Conservation (phyloP, 2,329 filamentous ascomycete genomes). For the Colletotrichum endophyticum region DNA sequence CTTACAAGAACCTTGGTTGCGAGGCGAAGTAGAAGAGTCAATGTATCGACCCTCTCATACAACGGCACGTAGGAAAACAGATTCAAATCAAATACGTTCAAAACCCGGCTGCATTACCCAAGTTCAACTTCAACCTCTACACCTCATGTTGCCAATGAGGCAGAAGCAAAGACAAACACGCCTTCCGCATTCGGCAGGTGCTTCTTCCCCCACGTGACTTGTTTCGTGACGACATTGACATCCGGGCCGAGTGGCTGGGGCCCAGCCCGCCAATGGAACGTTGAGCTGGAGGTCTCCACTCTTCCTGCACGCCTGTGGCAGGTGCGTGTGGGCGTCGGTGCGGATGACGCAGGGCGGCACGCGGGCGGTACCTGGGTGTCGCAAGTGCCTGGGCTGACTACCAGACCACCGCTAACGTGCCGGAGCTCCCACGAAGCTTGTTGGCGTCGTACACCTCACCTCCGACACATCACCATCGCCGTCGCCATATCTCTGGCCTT, state of each 20-base stretch:
- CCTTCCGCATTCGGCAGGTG: neutral
- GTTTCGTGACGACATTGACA: slow-evolving; percentile 13
- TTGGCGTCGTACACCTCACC: neutral
- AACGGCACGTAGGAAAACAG: neutral
- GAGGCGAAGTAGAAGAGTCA: neutral
- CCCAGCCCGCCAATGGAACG: neutral
- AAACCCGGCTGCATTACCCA: neutral
- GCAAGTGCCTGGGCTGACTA: slow-evolving; percentile 9
- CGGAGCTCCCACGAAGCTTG: slow-evolving; percentile 14
- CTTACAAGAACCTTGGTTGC: neutral
- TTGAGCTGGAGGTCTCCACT: neutral
- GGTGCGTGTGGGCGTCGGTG: neutral
- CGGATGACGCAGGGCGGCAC: slow-evolving; percentile 17
- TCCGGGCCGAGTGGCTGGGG: neutral
- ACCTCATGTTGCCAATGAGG: neutral
- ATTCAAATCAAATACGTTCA: neutral
- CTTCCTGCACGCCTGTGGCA: neutral
- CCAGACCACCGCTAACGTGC: neutral
- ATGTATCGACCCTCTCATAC: neutral
- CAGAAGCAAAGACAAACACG: neutral
- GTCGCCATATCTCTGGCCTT: neutral
- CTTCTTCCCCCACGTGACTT: neutral
- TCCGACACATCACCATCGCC: neutral
- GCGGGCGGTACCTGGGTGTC: neutral
- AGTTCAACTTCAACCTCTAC: neutral